A percentile compares a stretch with the other conserved stretches of the same genome.
Conservation (phyloP, 768 basidiomycete species). For the Tephrocybe sp. region DNA sequence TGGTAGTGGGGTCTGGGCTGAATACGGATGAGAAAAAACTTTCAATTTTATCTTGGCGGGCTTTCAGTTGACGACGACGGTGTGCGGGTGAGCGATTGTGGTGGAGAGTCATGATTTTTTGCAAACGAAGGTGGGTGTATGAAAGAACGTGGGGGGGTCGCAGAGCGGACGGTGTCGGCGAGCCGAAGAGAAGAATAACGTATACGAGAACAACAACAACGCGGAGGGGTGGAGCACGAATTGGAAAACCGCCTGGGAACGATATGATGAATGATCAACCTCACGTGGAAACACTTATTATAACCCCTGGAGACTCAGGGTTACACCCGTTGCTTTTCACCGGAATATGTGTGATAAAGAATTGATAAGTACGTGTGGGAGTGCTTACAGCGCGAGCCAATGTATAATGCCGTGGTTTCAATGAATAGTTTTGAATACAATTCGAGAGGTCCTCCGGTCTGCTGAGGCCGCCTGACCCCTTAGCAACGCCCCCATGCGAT, state of each 20-base stretch:
- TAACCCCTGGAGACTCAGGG: not conserved
- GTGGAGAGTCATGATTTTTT: conserved; percentile 26
- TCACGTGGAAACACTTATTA: not conserved
- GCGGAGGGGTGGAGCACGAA: not conserved
- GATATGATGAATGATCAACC: not conserved
- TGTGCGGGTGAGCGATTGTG: conserved; percentile 28
- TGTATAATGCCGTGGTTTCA: no score
- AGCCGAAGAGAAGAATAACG: not conserved
- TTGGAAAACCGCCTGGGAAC: conserved; percentile 1
- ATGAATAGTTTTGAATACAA: no score
- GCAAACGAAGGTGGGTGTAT: conserved; percentile 10
- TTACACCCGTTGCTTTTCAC: no score
- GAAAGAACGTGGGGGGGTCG: conserved; percentile 19
- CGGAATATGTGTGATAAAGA: no score
- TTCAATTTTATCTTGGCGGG: conserved; percentile 17
- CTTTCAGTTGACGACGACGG: conserved; percentile 26
- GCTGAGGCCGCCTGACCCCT: no score
- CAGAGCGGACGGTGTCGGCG: not conserved
- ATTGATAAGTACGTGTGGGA: no score
- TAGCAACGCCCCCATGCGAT: no score
- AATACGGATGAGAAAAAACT: not conserved
- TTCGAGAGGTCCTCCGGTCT: no score
- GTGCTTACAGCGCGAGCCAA: no score
- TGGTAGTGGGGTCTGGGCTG: not conserved
- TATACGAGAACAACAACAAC: not conserved